phyloP scores from a whole-genome alignment of 116 monocot genomes.

The Phalaenopsis hybrid region DNA sequence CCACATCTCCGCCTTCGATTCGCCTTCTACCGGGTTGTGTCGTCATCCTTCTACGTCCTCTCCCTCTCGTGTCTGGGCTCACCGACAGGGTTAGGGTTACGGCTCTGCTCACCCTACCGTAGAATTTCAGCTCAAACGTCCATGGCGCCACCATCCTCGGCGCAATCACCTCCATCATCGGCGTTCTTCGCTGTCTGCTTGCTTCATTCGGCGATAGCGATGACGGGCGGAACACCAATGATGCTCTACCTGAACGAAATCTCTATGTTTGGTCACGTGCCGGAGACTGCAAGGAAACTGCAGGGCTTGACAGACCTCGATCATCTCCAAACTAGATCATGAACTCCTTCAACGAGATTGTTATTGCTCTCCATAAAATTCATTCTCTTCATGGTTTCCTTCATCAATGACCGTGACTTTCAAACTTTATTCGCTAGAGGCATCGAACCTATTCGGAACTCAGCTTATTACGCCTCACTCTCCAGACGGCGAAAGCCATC shows the following conservation, averaged over 20 bases:
- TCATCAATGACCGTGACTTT: slow-evolving; percentile 72
- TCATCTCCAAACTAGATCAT: slow-evolving; percentile 72
- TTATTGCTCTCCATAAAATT: slow-evolving; percentile 67
- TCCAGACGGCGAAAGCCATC: too few relatives aligned
- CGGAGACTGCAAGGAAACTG: slow-evolving; percentile 63
- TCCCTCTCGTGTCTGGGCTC: too few relatives aligned
- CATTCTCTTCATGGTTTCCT: slow-evolving; percentile 91
- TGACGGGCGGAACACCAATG: slow-evolving; percentile 69
- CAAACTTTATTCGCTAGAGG: slow-evolving; percentile 93
- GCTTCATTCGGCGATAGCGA: slow-evolving; percentile 49
- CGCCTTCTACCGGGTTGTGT: too few relatives aligned
- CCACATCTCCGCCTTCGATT: too few relatives aligned
- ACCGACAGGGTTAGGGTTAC: neutral
- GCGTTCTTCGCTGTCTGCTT: slow-evolving; percentile 66
- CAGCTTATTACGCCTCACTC: too few relatives aligned
- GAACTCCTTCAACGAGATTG: slow-evolving; percentile 85
- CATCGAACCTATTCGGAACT: too few relatives aligned
- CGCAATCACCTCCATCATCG: slow-evolving; percentile 24
- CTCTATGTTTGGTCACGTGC: slow-evolving; percentile 53
- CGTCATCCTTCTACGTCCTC: too few relatives aligned
- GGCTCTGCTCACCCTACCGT: too few relatives aligned
- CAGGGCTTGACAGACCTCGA: slow-evolving; percentile 81
- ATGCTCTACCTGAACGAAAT: slow-evolving; percentile 77
- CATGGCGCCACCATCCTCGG: slow-evolving; percentile 4
- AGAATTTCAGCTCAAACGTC: neutral